Evolutionary conservation across 495 filamentous ascomycete species (phyloP).

Genomic region (Trichocladium antarcticum): DNA sequence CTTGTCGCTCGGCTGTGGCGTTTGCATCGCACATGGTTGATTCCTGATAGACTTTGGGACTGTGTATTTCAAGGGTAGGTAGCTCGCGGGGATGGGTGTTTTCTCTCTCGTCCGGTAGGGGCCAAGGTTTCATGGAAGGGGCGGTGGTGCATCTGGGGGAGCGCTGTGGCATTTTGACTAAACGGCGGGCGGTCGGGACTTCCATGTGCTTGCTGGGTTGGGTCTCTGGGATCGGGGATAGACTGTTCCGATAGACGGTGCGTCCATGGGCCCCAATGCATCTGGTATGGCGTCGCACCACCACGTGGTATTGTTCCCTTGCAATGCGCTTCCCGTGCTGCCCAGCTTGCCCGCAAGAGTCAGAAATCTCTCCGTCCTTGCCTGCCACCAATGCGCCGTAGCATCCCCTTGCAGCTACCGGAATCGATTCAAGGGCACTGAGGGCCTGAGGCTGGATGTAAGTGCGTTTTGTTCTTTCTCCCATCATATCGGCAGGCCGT

Average conservation of each 20-base stretch:
- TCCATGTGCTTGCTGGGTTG: not conserved
- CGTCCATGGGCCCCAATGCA: constrained; percentile 1
- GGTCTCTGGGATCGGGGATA: not conserved
- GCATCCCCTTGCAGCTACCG: too few species aligned
- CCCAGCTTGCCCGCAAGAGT: too few species aligned
- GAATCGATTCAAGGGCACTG: too few species aligned
- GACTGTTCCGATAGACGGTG: constrained; percentile 5
- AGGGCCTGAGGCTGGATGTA: too few species aligned
- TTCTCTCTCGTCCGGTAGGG: not conserved
- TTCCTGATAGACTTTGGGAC: constrained; percentile 4
- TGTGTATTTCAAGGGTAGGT: not conserved
- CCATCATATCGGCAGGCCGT: too few species aligned
- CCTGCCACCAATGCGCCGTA: too few species aligned
- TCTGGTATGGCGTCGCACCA: not conserved
- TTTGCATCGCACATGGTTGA: not conserved
- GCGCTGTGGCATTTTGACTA: not conserved
- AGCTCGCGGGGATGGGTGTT: too few species aligned
- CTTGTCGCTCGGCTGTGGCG: not conserved
- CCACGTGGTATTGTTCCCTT: too few species aligned
- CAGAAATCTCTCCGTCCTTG: too few species aligned
- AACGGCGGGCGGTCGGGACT: not conserved
- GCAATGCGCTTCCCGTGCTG: too few species aligned
- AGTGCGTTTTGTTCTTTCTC: too few species aligned
- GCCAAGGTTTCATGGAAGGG: not conserved
- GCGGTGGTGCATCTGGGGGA: not conserved